Evolutionary conservation across 306 rosid species (phyloP), one percentile per base, ranked within the genome.

Genomic region (Prunus armeniaca): DNA sequence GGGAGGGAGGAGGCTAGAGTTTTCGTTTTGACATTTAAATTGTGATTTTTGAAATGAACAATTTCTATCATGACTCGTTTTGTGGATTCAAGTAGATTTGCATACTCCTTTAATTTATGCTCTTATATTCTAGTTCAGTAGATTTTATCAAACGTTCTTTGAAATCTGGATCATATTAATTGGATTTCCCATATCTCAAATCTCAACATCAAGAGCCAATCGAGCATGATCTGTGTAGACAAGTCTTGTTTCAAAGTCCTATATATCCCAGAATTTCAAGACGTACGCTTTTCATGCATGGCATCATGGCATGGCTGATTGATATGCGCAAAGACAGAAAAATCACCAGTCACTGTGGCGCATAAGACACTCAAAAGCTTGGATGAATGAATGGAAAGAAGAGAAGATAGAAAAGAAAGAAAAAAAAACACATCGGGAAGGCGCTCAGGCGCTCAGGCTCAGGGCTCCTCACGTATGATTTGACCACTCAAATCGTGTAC

Each of bases 401-500:
- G 43, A 19, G 6, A 17, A 17, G 9, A 15, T 14, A 6, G 3
- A 9, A 22, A 72, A 30, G 14, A n/a, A 9, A 13, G 18, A 28
- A 13, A 34, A 32, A 30, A 50, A 58, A 32, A 58, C 43, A 17
- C 70, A 73, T 76, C 0, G 74, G 76, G 77, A 78, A 67, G 68
- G 60, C 65, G 43, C 43, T 28, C 30, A 28, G 30, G 30, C 30
- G 3, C 30, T 34, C 41, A 34, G 41, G 43, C 9, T 38, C 43
- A 38, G 43, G 43, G 43, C 43, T 38, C 9, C 43, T 38, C 30
- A 73, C 80, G 85, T 89, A 87, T 80, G 93, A 91, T 63, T 80
- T 80, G 90, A 89, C 90, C 83, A 80, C 88, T 86, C 88, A 75
- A 81, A 83, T 60, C 80, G 45, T 80, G 65, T 65, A 63, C 83